Conservation (phyloP, 163 green algal genomes). For the Chlorella variabilis region DNA sequence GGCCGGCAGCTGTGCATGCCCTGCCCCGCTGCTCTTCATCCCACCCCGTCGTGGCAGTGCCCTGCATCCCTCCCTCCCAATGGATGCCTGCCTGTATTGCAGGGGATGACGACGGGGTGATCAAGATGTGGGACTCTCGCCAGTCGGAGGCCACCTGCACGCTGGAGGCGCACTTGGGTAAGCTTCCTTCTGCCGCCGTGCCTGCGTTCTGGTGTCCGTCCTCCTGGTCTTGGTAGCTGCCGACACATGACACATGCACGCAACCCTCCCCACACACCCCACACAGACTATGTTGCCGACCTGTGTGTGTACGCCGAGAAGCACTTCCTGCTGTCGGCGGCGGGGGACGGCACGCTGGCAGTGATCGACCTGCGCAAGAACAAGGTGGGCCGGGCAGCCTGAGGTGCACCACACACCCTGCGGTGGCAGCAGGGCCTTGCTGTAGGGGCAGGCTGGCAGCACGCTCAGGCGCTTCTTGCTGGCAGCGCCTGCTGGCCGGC, state of each 20-base stretch:
- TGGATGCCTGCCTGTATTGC: background rate
- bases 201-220: no score
- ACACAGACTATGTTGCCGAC: slow-evolving; percentile 81
- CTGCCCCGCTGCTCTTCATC: no score
- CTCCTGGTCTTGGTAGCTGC: no score
- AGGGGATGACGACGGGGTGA: slow-evolving; percentile 76
- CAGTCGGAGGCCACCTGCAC: slow-evolving; percentile 28
- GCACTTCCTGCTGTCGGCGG: slow-evolving; percentile 62
- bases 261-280: no score
- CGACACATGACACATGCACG: no score
- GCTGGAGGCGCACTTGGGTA: slow-evolving; percentile 64
- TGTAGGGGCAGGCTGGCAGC: no score
- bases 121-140: slow-evolving; percentile 83
- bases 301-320: slow-evolving; percentile 55
- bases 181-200: background rate
- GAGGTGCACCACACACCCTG: no score
- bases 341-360: slow-evolving; percentile 81
- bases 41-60: no score
- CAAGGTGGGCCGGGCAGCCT: slow-evolving; percentile 27
- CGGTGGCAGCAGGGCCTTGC: no score
- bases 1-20: background rate
- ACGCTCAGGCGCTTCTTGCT: no score
- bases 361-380: slow-evolving; percentile 71
- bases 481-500: no score
- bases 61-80: no score